Conservation (phyloP, 2,329 filamentous ascomycete genomes). For the Scytalidium lignicola region DNA sequence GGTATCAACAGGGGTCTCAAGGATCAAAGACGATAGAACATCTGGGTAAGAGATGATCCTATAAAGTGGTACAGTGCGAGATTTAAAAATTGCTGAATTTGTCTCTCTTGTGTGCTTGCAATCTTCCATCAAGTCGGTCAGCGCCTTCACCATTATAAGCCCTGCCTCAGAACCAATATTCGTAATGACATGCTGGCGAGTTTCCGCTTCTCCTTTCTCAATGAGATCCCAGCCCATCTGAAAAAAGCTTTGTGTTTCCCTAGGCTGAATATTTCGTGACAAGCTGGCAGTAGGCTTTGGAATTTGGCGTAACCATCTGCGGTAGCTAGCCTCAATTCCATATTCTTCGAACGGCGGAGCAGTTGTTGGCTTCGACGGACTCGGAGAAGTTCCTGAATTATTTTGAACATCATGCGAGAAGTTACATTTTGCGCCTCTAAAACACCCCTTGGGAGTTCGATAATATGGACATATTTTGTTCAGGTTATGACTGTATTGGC, state of each 20-base stretch:
- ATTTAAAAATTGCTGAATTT: constrained; percentile 19
- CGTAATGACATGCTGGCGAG: constrained; percentile 18
- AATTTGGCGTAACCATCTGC: constrained; percentile 22
- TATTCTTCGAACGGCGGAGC: constrained; percentile 13
- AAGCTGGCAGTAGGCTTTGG: constrained; percentile 10
- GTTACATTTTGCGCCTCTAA: too few relatives aligned
- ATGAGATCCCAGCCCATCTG: constrained; percentile 19
- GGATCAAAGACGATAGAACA: constrained; percentile 34
- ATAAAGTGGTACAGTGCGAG: constrained; percentile 34
- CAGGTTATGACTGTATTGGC: constrained; percentile 14
- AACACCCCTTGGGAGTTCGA: too few relatives aligned
- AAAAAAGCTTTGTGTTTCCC: constrained; percentile 17
- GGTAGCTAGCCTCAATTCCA: constrained; percentile 14
- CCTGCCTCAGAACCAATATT: constrained; percentile 18
- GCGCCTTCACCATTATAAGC: constrained; percentile 17
- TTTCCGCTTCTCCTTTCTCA: constrained; percentile 17
- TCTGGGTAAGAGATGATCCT: constrained; percentile 34
- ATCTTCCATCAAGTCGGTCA: constrained; percentile 14
- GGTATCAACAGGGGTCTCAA: constrained; percentile 35
- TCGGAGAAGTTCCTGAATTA: constrained; percentile 5
- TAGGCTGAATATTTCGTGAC: constrained; percentile 7
- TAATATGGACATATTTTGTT: too few relatives aligned
- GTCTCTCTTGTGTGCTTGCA: constrained; percentile 8
- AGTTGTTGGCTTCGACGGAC: constrained; percentile 9
- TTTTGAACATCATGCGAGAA: background rate